Percentiles rank a stretch among this genome's conserved stretches.
Conservation (phyloP, 352 stramenopile genomes). For the Thalassiosira ordinaria region DNA sequence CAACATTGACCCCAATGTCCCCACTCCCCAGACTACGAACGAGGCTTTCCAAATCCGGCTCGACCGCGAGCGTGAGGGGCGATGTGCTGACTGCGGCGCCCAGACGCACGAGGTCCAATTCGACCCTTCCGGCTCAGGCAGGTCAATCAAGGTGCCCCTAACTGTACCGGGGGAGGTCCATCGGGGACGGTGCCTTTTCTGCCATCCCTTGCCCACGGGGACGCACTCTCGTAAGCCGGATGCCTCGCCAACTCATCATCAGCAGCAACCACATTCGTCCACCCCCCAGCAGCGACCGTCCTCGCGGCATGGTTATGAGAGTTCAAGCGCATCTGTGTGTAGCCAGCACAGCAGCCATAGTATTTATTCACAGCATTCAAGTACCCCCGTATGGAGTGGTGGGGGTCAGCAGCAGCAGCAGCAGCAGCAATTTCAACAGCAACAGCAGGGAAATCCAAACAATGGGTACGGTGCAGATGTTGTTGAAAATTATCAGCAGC, state of each 20-base stretch:
- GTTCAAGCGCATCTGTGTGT: constrained; percentile 31
- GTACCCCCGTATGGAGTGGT: constrained; percentile 25
- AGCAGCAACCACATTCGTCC: no score
- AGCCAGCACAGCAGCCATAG: constrained; percentile 39
- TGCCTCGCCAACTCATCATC: no score
- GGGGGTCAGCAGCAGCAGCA: constrained; percentile 16
- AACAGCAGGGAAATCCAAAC: no score
- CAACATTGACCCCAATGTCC: neutral
- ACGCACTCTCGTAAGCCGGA: constrained; percentile 10
- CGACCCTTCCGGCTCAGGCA: constrained; percentile 21
- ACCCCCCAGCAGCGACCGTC: no score
- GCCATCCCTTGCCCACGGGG: constrained; percentile 50
- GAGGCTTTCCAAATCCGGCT: constrained; percentile 33
- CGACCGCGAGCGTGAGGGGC: constrained; percentile 50
- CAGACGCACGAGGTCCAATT: constrained; percentile 57
- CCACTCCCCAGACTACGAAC: constrained; percentile 2
- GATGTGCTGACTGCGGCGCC: constrained; percentile 51
- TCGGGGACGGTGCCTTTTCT: constrained; percentile 57
- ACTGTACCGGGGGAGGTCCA: constrained; percentile 52
- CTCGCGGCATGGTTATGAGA: no score
- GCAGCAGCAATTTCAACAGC: constrained; percentile 16
- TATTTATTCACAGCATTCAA: constrained; percentile 48
- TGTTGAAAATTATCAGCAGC: constrained; percentile 38
- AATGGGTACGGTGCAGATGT: no score
- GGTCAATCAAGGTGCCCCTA: constrained; percentile 42